Evolutionary conservation across 768 basidiomycete genomes (phyloP).

Genomic region (Calocybe indica): DNA sequence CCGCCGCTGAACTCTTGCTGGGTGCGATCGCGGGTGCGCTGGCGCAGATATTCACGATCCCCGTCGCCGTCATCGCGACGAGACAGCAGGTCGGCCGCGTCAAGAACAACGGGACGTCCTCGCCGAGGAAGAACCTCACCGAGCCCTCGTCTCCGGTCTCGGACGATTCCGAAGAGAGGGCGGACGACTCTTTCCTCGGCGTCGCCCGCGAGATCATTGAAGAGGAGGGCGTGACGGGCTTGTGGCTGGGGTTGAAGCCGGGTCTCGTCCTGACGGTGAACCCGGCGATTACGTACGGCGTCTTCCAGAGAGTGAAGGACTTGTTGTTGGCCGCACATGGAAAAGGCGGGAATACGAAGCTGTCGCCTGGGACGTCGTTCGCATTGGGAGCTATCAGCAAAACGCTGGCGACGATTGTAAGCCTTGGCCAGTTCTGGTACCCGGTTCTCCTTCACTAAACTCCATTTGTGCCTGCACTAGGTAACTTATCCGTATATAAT

Average conservation of each 20-base stretch:
- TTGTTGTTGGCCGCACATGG: slow-evolving; percentile 54
- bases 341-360: slow-evolving; percentile 43
- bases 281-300: slow-evolving; percentile 95
- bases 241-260: slow-evolving; percentile 93
- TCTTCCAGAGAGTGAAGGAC: slow-evolving; percentile 87
- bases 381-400: slow-evolving; percentile 89
- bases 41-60: slow-evolving; percentile 97
- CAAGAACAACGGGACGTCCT: slow-evolving; percentile 5
- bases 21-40: slow-evolving; percentile 92
- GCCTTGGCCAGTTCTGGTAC: slow-evolving; percentile 19
- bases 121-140: not conserved
- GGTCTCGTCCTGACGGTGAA: slow-evolving; percentile 94
- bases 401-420: slow-evolving; percentile 89
- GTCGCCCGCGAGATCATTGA: slow-evolving; percentile 84
- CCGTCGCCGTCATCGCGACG: slow-evolving; percentile 95
- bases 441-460: not conserved
- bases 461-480: slow-evolving; percentile 28
- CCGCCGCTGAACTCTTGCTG: slow-evolving; percentile 75
- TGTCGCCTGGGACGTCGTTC: slow-evolving; percentile 78
- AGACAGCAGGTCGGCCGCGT: slow-evolving; percentile 84
- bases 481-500: slow-evolving; percentile 95
- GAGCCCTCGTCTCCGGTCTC: not conserved
- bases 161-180: slow-evolving; percentile 17
- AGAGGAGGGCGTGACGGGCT: slow-evolving; percentile 80
- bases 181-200: slow-evolving; percentile 68